phyloP scores from a whole-genome alignment of 2,329 filamentous ascomycete genomes.

The Tolypocladium album region DNA sequence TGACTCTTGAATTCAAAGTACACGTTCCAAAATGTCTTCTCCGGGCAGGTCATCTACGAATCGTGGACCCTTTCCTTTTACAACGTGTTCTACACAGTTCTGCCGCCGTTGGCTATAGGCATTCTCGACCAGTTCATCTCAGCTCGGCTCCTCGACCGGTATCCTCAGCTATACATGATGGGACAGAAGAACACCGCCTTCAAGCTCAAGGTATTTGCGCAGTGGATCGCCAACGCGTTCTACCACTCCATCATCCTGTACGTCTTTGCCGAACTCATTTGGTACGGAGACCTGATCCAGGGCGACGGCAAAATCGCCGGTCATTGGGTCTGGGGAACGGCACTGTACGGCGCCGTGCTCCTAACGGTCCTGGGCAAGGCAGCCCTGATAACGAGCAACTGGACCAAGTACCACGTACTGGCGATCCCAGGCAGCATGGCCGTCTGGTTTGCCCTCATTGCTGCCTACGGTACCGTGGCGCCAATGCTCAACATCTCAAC shows the following conservation, averaged over 20 bases:
- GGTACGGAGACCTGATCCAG: conserved; percentile 68
- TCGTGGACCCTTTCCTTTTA: conserved; percentile 99
- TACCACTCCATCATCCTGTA: conserved; percentile 96
- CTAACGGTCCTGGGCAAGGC: conserved; percentile 92
- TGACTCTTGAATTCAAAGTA: conserved; percentile 49
- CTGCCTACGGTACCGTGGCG: conserved; percentile 75
- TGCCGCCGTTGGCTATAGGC: conserved; percentile 87
- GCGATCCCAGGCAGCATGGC: conserved; percentile 89
- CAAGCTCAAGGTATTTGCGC: conserved; percentile 80
- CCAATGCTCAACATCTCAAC: conserved; percentile 71
- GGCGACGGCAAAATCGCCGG: conserved; percentile 72
- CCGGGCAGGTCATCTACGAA: conserved; percentile 95
- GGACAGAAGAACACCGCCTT: conserved; percentile 93
- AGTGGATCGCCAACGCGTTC: conserved; percentile 89
- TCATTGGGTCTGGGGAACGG: conserved; percentile 96
- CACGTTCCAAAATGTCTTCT: conserved; percentile 97
- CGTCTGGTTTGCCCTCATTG: conserved; percentile 86
- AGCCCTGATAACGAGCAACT: conserved; percentile 88
- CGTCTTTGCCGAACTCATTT: conserved; percentile 71
- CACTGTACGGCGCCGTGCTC: conserved; percentile 89
- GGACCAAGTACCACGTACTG: conserved; percentile 96
- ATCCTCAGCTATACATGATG: conserved; percentile 89
- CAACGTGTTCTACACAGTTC: conserved; percentile 94
- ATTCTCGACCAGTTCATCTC: conserved; percentile 98
- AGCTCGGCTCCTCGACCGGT: conserved; percentile 83